Percentiles rank a stretch among this genome's conserved stretches.
These are phyloP conservation scores for Ustilago loliicola DNA, from an alignment of 1,284 basidiomycete genomes.

Conservation along the genomic window DNA sequence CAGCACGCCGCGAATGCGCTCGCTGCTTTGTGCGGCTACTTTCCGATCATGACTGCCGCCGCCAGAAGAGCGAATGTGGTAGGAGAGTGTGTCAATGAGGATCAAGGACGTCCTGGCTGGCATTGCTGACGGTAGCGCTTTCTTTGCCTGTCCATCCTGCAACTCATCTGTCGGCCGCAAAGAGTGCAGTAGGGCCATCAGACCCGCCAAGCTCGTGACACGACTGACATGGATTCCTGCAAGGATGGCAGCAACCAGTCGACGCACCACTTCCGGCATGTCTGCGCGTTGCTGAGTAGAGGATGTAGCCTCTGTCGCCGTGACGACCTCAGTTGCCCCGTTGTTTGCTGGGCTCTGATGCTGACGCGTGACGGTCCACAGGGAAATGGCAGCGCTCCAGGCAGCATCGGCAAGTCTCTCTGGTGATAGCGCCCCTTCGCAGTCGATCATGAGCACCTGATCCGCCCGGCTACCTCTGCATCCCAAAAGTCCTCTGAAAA, in stretches of 20 bases:
- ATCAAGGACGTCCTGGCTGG: conserved; percentile 36
- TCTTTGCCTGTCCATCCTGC: neutral
- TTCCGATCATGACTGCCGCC: conserved; percentile 38
- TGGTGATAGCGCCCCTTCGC: conserved; percentile 43
- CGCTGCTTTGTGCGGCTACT: conserved; percentile 14
- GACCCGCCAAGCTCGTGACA: conserved; percentile 30
- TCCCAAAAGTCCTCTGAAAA: conserved; percentile 53
- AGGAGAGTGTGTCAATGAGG: conserved; percentile 47
- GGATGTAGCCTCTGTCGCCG: neutral
- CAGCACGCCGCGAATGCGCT: conserved; percentile 33
- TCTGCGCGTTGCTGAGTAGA: conserved; percentile 14
- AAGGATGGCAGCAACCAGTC: conserved; percentile 34
- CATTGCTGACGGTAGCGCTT: conserved; percentile 17
- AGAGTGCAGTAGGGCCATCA: conserved; percentile 34
- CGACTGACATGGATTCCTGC: conserved; percentile 39
- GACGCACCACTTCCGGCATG: conserved; percentile 44
- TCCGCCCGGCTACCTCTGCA: conserved; percentile 38
- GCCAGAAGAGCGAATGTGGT: conserved; percentile 31
- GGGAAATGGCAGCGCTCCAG: conserved; percentile 21
- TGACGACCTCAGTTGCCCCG: neutral
- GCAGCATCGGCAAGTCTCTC: conserved; percentile 38
- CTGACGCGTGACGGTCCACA: conserved; percentile 18
- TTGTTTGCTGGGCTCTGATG: neutral
- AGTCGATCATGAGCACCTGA: conserved; percentile 45
- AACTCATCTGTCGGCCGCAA: conserved; percentile 37